A percentile compares a stretch with the other conserved stretches of the same genome.
phyloP scores from a whole-genome alignment of 306 rosid genomes.

The Cicer cuneatum region DNA sequence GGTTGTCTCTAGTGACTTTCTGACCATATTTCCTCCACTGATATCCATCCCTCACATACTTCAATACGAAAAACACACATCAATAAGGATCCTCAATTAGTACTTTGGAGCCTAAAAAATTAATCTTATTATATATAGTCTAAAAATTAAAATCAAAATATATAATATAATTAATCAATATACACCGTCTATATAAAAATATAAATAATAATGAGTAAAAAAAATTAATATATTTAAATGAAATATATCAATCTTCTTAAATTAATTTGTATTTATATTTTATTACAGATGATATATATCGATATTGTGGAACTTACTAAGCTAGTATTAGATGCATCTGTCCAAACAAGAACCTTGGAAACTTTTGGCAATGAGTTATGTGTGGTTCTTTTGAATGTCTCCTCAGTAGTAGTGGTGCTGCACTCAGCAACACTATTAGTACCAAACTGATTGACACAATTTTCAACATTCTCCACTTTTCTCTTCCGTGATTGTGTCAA shows the following conservation, averaged over 20 bases:
- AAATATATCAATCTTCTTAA: too few relatives aligned
- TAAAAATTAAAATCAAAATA: not conserved
- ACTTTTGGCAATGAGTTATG: conserved; percentile 50
- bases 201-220: too few relatives aligned
- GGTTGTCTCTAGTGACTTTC: conserved; percentile 92
- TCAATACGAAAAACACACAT: not conserved
- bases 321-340: conserved; percentile 65
- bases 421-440: conserved; percentile 44
- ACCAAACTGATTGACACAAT: conserved; percentile 28
- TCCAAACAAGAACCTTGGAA: conserved; percentile 61
- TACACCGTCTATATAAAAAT: too few relatives aligned
- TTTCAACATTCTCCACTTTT: conserved; percentile 49
- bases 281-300: too few relatives aligned
- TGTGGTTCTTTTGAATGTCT: conserved; percentile 55
- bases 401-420: conserved; percentile 57
- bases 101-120: not conserved
- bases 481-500: conserved; percentile 51
- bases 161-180: too few relatives aligned
- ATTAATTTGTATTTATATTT: too few relatives aligned
- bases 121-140: not conserved
- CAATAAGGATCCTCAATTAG: not conserved
- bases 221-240: too few relatives aligned
- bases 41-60: conserved; percentile 89
- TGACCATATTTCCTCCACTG: conserved; percentile 99
- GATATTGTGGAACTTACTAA: conserved; percentile 54